Conservation (phyloP, 2,329 filamentous ascomycete genomes). For the Aspergillus sp. region DNA sequence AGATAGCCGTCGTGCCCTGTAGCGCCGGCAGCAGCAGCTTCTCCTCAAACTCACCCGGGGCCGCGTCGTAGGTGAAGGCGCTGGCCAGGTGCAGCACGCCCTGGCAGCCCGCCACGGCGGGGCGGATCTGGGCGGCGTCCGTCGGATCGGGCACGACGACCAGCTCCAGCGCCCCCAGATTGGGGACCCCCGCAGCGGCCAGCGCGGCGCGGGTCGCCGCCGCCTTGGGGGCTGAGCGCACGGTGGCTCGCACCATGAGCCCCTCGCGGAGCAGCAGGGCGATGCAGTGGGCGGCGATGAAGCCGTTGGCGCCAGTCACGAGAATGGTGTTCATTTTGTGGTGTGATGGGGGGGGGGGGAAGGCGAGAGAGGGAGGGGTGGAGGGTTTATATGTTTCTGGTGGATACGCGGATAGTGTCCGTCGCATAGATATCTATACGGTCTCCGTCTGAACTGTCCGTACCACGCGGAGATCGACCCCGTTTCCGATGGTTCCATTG, state of each 20-base stretch:
- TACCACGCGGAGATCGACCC: no score
- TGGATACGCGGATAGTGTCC: neutral
- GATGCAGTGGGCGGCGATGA: conserved; percentile 26
- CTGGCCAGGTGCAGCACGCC: conserved; percentile 27
- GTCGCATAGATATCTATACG: neutral
- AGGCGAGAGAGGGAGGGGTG: neutral
- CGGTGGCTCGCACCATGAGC: conserved; percentile 21
- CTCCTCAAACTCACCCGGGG: conserved; percentile 25
- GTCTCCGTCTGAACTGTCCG: no score
- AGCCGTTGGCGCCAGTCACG: conserved; percentile 24
- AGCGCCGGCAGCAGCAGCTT: conserved; percentile 29
- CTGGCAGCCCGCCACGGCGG: conserved; percentile 14
- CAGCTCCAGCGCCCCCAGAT: conserved; percentile 10
- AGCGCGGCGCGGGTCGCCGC: conserved; percentile 12
- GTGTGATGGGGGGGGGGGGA: neutral
- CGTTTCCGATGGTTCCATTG: no score
- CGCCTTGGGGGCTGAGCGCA: conserved; percentile 17
- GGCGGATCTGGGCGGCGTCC: conserved; percentile 3
- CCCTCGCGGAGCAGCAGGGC: conserved; percentile 12
- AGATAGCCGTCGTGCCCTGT: conserved; percentile 25
- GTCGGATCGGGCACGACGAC: conserved; percentile 19
- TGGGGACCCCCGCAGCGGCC: conserved; percentile 4
- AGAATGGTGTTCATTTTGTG: conserved; percentile 16
- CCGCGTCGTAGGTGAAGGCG: conserved; percentile 28
- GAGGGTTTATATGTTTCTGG: neutral